Conservation (phyloP, 192 early-diverging fungal genomes). For the Podila verticillata region DNA sequence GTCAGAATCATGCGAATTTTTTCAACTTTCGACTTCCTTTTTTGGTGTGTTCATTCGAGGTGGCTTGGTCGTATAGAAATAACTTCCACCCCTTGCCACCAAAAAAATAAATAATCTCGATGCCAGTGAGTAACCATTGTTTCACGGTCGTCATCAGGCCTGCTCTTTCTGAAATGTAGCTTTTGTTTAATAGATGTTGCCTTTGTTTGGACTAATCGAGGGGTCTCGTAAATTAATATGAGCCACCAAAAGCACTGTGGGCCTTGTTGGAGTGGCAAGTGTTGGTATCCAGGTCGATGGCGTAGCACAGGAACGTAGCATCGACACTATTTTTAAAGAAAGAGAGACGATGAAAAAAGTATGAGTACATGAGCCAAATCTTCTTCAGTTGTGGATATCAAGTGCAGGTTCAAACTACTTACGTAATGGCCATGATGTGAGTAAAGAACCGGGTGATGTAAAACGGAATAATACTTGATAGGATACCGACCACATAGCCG, state of each 20-base stretch:
- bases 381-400: no score
- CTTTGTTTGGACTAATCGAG: no score
- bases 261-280: slow-evolving; percentile 59
- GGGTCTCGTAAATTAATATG: not conserved
- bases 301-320: slow-evolving; percentile 82
- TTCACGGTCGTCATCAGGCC: no score
- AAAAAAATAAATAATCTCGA: no score
- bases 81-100: no score
- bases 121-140: no score
- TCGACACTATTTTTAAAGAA: slow-evolving; percentile 65
- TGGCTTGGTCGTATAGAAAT: no score
- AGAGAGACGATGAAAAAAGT: not conserved
- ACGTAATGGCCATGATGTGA: slow-evolving; percentile 80
- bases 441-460: slow-evolving; percentile 75
- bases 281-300: slow-evolving; percentile 79
- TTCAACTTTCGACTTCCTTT: no score
- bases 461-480: slow-evolving; percentile 67
- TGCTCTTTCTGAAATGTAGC: no score
- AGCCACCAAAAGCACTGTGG: slow-evolving; percentile 58
- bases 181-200: no score
- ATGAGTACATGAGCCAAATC: not conserved
- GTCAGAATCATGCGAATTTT: no score
- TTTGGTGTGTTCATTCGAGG: no score
- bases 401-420: slow-evolving; percentile 31
- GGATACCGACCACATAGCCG: slow-evolving; percentile 71